These are phyloP conservation scores for Spatholobus suberectus DNA, from an alignment of 306 rosid species.

Conservation along the genomic window DNA sequence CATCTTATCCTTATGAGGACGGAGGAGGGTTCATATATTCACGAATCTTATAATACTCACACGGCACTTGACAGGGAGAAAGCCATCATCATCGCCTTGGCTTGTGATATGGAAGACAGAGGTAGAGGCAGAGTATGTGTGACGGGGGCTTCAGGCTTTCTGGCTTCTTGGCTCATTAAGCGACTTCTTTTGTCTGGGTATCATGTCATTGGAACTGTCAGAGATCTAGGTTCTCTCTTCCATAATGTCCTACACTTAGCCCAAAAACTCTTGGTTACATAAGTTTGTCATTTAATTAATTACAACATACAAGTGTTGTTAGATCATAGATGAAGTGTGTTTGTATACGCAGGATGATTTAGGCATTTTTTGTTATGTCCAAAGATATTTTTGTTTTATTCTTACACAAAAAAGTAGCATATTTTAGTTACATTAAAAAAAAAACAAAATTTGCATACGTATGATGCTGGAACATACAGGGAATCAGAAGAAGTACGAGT, in stretches of 20 bases:
- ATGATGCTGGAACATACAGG: constrained; percentile 42
- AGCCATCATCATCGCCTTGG: neutral
- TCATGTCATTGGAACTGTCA: constrained; percentile 75
- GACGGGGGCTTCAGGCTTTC: constrained; percentile 85
- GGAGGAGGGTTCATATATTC: neutral
- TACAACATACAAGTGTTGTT: too few species aligned
- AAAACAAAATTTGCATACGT: neutral
- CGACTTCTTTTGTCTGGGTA: constrained; percentile 77
- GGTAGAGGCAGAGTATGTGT: constrained; percentile 80
- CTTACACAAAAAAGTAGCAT: neutral
- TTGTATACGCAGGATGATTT: too few species aligned
- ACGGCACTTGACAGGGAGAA: neutral
- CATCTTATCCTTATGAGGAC: constrained; percentile 40
- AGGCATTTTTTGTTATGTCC: neutral
- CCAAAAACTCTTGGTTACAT: neutral
- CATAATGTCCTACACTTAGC: too few species aligned
- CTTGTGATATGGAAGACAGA: constrained; percentile 44
- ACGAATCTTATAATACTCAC: too few species aligned
- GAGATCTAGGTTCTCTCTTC: constrained; percentile 68
- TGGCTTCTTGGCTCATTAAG: constrained; percentile 90
- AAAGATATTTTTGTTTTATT: neutral
- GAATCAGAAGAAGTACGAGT: constrained; percentile 67
- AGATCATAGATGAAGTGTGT: too few species aligned
- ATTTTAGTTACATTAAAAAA: neutral
- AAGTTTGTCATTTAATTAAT: neutral